These are phyloP conservation scores for Hsuehochloa calcarea DNA, from an alignment of 176 grass and related monocot species.

Conservation along the genomic window DNA sequence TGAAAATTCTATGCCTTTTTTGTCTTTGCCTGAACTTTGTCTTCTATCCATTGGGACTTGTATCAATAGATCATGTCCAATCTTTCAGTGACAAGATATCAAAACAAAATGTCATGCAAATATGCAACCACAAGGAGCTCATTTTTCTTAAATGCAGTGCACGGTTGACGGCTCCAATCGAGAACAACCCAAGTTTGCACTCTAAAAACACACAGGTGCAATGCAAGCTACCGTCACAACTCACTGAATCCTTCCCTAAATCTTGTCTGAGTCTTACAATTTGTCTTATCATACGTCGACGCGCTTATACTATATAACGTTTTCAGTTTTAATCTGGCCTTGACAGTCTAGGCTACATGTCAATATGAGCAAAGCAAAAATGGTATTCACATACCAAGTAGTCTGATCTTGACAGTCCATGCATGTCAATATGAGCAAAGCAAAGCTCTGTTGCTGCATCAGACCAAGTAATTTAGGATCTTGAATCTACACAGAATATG, in stretches of 20 bases:
- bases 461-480: not conserved
- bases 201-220: not conserved
- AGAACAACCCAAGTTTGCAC: not conserved
- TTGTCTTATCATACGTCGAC: not conserved
- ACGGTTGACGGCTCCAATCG: not conserved
- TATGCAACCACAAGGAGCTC: not conserved
- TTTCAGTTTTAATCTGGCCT: not conserved
- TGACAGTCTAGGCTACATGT: not conserved
- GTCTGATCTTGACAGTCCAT: no score
- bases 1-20: not conserved
- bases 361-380: not conserved
- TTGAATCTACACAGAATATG: slow-evolving; percentile 3
- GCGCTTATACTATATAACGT: not conserved
- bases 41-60: not conserved
- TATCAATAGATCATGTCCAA: not conserved
- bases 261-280: not conserved
- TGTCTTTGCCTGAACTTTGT: not conserved
- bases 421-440: not conserved
- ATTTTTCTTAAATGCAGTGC: not conserved
- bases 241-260: not conserved
- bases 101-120: not conserved
- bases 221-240: not conserved
- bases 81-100: not conserved
- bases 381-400: not conserved
- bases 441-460: not conserved